These are phyloP conservation scores for Coemansia sp. DNA, from an alignment of 192 early-diverging fungal species.

Conservation along the genomic window DNA sequence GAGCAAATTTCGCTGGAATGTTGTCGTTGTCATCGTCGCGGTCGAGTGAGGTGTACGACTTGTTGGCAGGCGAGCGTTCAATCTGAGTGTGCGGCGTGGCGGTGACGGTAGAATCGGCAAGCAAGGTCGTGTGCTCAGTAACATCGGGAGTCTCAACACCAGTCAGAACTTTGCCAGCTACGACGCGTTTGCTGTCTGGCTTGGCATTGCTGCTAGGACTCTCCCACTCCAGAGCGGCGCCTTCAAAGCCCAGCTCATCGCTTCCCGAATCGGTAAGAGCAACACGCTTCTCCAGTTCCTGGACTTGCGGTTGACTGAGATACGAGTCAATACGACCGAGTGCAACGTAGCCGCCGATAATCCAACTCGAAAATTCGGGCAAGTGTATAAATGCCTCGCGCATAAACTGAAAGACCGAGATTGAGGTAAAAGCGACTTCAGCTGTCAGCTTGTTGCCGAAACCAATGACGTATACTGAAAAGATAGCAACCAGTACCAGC, in stretches of 20 bases:
- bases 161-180: not conserved
- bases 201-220: not conserved
- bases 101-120: not conserved
- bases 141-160: not conserved
- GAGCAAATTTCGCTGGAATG: too few species aligned
- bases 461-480: constrained; percentile 62
- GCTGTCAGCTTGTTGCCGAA: constrained; percentile 61
- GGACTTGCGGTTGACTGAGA: constrained; percentile 71
- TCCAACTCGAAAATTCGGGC: constrained; percentile 61
- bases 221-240: constrained; percentile 44
- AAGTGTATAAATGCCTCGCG: constrained; percentile 66
- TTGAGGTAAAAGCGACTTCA: constrained; percentile 69
- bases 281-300: constrained; percentile 48
- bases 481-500: constrained; percentile 62
- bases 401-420: constrained; percentile 71
- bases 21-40: too few species aligned
- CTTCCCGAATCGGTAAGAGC: not conserved
- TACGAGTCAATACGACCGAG: constrained; percentile 72
- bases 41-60: too few species aligned
- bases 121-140: constrained; percentile 11
- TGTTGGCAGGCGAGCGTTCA: too few species aligned
- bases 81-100: not conserved
- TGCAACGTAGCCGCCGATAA: constrained; percentile 67
- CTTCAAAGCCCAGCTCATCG: constrained; percentile 26
- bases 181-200: not conserved